phyloP scores from a whole-genome alignment of 2,329 filamentous ascomycete species.

The Alternaria triticimaculans region DNA sequence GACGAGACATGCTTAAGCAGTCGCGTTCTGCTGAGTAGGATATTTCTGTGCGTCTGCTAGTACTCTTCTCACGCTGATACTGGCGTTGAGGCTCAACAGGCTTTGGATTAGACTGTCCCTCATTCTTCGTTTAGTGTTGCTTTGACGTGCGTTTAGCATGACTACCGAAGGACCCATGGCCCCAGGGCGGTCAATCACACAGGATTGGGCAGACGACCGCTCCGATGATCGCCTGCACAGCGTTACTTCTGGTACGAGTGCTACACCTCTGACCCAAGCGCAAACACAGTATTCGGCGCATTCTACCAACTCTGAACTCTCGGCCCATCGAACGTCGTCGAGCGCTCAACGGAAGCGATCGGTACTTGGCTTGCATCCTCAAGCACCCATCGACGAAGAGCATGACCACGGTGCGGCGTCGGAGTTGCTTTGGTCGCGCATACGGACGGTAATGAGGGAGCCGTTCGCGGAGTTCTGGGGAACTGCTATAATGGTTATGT shows the following conservation, averaged over 20 bases:
- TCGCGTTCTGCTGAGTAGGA: not conserved
- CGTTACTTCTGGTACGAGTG: conserved; percentile 16
- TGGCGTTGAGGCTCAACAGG: not conserved
- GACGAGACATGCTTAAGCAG: conserved; percentile 11
- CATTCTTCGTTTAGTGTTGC: not conserved
- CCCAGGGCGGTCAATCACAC: conserved; percentile 22
- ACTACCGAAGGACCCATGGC: conserved; percentile 21
- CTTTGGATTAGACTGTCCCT: not conserved
- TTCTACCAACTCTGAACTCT: conserved; percentile 12
- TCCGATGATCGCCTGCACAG: conserved; percentile 14
- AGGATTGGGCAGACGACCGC: conserved; percentile 26
- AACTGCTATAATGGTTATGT: conserved; percentile 51
- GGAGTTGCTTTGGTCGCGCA: conserved; percentile 48
- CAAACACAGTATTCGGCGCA: conserved; percentile 26
- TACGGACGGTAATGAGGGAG: conserved; percentile 49
- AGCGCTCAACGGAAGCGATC: conserved; percentile 32
- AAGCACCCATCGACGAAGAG: conserved; percentile 51
- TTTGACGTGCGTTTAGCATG: conserved; percentile 2
- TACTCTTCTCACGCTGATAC: not conserved
- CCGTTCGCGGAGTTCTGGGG: conserved; percentile 56
- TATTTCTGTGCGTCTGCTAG: not conserved
- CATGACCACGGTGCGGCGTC: conserved; percentile 47
- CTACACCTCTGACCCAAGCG: conserved; percentile 21
- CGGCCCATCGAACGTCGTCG: conserved; percentile 27
- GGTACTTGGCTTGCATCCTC: conserved; percentile 48